Conservation (phyloP, 2,329 filamentous ascomycete species). For the Microsporum ferrugineum region DNA sequence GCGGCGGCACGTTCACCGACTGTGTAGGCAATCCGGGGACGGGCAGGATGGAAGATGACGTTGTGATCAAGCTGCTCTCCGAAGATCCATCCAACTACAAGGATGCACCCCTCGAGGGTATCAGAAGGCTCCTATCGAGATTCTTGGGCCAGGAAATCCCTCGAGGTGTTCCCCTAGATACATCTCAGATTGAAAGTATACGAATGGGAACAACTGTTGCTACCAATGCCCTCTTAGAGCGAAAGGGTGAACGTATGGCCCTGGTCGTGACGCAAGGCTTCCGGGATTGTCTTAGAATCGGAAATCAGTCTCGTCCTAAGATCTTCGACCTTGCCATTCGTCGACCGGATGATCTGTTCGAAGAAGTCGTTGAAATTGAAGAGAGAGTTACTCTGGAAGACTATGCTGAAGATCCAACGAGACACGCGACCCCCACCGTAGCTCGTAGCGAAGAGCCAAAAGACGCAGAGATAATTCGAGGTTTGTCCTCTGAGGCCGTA, state of each 20-base stretch:
- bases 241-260: conserved; percentile 80
- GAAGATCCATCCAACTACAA: conserved; percentile 84
- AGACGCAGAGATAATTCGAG: conserved; percentile 52
- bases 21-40: conserved; percentile 71
- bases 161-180: conserved; percentile 68
- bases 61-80: conserved; percentile 78
- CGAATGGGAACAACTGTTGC: conserved; percentile 94
- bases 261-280: conserved; percentile 82
- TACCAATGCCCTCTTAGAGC: conserved; percentile 79
- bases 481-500: conserved; percentile 63
- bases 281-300: conserved; percentile 75
- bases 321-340: conserved; percentile 85
- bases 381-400: conserved; percentile 86
- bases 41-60: conserved; percentile 58
- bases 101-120: conserved; percentile 84
- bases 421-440: conserved; percentile 42
- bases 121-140: conserved; percentile 69
- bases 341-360: conserved; percentile 79
- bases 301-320: conserved; percentile 77
- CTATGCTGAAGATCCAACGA: conserved; percentile 74
- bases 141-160: conserved; percentile 67
- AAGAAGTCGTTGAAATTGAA: conserved; percentile 75
- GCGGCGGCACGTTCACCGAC: conserved; percentile 86
- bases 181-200: conserved; percentile 73
- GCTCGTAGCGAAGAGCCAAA: conserved; percentile 28